phyloP scores from a whole-genome alignment of 208 protist genomes.

The Histomonas meleagridis region DNA sequence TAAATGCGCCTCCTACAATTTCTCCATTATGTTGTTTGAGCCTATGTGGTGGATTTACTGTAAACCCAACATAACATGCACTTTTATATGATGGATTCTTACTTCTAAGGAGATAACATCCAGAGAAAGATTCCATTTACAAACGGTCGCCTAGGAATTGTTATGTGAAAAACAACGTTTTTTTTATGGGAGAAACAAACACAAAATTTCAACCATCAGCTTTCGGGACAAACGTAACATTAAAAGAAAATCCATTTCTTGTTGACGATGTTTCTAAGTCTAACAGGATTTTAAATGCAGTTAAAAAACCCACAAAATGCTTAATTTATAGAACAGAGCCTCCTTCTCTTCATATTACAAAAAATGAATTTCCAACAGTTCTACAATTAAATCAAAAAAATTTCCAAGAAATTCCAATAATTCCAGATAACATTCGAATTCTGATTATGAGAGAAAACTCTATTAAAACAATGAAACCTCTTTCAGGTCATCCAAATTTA shows the following conservation, averaged over 20 bases:
- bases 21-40: constrained; percentile 76
- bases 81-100: neutral
- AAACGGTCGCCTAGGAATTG: too few relatives aligned
- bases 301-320: constrained; percentile 4
- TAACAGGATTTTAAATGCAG: neutral
- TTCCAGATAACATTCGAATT: neutral
- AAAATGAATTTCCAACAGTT: neutral
- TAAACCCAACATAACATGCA: constrained; percentile 70
- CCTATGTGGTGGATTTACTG: constrained; percentile 66
- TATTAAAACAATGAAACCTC: neutral
- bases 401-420: neutral
- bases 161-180: too few relatives aligned
- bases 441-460: neutral
- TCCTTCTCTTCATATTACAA: neutral
- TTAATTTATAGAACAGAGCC: neutral
- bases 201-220: neutral
- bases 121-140: too few relatives aligned
- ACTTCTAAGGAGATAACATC: constrained; percentile 36
- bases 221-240: neutral
- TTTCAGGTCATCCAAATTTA: neutral
- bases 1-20: constrained; percentile 64
- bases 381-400: neutral
- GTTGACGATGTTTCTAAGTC: neutral
- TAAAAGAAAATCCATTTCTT: constrained; percentile 9
- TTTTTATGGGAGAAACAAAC: too few relatives aligned